Percentiles rank a stretch among this genome's conserved stretches.
phyloP scores from a whole-genome alignment of 192 early-diverging fungal species.

The Ambispora gerdemannii region DNA sequence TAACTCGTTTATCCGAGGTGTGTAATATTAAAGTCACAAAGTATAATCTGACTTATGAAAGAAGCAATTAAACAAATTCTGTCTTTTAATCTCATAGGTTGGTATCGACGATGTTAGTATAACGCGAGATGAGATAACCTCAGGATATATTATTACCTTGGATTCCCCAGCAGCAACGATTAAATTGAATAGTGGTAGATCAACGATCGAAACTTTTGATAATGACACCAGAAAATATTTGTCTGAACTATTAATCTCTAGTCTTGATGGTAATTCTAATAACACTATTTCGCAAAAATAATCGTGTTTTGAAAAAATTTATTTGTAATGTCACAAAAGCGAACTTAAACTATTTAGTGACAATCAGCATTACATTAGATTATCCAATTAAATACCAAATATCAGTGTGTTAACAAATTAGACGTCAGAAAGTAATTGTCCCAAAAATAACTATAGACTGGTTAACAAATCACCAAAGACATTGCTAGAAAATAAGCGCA shows the following conservation, averaged over 20 bases:
- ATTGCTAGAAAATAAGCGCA: too few relatives aligned
- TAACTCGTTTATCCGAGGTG: background rate
- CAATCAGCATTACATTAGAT: too few relatives aligned
- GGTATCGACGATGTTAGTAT: constrained; percentile 4
- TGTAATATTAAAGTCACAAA: background rate
- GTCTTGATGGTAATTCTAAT: too few relatives aligned
- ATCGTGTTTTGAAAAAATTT: too few relatives aligned
- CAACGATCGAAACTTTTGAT: constrained; percentile 5
- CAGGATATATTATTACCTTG: background rate
- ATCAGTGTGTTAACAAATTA: too few relatives aligned
- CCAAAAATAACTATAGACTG: too few relatives aligned
- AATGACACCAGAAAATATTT: constrained; percentile 9
- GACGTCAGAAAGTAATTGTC: too few relatives aligned
- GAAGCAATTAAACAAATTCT: background rate
- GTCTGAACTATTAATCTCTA: background rate
- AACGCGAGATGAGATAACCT: background rate
- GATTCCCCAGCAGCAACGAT: constrained; percentile 15
- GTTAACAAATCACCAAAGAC: too few relatives aligned
- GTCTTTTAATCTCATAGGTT: background rate
- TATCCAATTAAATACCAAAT: too few relatives aligned
- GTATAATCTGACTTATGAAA: background rate
- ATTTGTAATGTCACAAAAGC: too few relatives aligned
- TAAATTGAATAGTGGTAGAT: background rate
- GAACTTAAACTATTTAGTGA: too few relatives aligned
- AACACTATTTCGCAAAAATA: too few relatives aligned